phyloP scores from a whole-genome alignment of 2,329 filamentous ascomycete species.

The Alternaria angustiovoidea region DNA sequence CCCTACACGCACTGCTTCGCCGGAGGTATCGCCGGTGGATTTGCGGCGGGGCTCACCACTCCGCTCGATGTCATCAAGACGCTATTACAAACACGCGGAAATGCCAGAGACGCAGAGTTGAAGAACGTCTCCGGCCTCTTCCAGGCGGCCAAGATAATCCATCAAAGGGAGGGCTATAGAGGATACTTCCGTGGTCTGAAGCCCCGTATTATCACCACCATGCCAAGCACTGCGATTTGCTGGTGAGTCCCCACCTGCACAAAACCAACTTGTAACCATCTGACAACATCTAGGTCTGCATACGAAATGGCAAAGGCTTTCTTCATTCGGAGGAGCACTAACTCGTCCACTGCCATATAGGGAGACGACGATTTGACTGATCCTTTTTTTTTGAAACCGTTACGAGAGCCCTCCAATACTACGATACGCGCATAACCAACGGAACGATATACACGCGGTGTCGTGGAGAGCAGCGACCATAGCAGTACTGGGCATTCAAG shows the following conservation, averaged over 20 bases:
- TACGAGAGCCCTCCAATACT: conserved; percentile 10
- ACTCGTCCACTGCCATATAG: conserved; percentile 36
- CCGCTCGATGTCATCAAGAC: conserved; percentile 99
- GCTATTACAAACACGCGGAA: conserved; percentile 90
- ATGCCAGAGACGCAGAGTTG: conserved; percentile 80
- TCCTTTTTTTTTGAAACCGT: conserved; percentile 9
- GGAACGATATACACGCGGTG: conserved; percentile 24
- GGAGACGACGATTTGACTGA: conserved; percentile 3
- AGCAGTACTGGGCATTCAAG: conserved; percentile 31
- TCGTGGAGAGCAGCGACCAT: conserved; percentile 20
- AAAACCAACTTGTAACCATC: background rate
- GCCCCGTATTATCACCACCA: conserved; percentile 91
- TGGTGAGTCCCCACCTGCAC: conserved; percentile 68
- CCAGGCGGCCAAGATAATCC: conserved; percentile 81
- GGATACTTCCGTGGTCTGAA: conserved; percentile 95
- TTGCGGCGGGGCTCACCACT: conserved; percentile 92
- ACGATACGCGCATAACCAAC: conserved; percentile 18
- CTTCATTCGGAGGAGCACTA: conserved; percentile 61
- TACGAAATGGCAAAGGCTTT: conserved; percentile 75
- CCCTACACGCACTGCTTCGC: conserved; percentile 93
- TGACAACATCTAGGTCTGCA: conserved; percentile 60
- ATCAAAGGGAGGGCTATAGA: conserved; percentile 79
- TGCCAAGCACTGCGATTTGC: conserved; percentile 99
- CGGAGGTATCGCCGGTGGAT: conserved; percentile 89
- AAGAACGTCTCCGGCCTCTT: conserved; percentile 83